Evolutionary conservation across 106 monocot species (phyloP).

Genomic region (Triglochin maritima): DNA sequence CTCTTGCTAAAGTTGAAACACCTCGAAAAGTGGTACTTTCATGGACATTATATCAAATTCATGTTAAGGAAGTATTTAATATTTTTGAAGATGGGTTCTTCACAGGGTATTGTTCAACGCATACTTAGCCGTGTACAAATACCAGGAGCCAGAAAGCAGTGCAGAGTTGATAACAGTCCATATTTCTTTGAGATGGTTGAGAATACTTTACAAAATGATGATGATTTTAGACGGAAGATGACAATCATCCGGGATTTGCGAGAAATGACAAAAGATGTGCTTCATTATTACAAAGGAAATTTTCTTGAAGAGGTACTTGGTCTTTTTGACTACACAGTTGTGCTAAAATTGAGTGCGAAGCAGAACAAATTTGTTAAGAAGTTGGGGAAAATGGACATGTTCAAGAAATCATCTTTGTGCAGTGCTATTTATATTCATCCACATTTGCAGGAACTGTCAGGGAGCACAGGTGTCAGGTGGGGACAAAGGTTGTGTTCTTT

Average conservation of each 20-base stretch:
- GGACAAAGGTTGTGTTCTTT: slow-evolving; percentile 20
- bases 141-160: slow-evolving; percentile 20
- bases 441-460: slow-evolving; percentile 44
- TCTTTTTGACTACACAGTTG: slow-evolving; percentile 58
- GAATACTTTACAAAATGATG: slow-evolving; percentile 52
- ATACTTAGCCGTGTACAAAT: slow-evolving; percentile 51
- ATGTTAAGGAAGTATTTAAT: slow-evolving; percentile 84
- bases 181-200: slow-evolving; percentile 75
- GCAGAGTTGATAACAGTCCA: slow-evolving; percentile 7
- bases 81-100: slow-evolving; percentile 48
- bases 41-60: slow-evolving; percentile 87
- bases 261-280: slow-evolving; percentile 59
- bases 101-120: slow-evolving; percentile 41
- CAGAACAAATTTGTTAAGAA: slow-evolving; percentile 34
- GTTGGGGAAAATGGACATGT: slow-evolving; percentile 48
- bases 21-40: slow-evolving; percentile 90
- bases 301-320: slow-evolving; percentile 80
- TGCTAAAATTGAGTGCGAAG: slow-evolving; percentile 39
- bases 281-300: slow-evolving; percentile 86
- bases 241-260: slow-evolving; percentile 58
- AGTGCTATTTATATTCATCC: slow-evolving; percentile 78
- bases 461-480: slow-evolving; percentile 24
- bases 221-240: slow-evolving; percentile 12
- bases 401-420: slow-evolving; percentile 53
- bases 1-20: slow-evolving; percentile 63